Base-by-base conservation (phyloP, 139 green algal species). In the Tetradesmus obliquus region DNA sequence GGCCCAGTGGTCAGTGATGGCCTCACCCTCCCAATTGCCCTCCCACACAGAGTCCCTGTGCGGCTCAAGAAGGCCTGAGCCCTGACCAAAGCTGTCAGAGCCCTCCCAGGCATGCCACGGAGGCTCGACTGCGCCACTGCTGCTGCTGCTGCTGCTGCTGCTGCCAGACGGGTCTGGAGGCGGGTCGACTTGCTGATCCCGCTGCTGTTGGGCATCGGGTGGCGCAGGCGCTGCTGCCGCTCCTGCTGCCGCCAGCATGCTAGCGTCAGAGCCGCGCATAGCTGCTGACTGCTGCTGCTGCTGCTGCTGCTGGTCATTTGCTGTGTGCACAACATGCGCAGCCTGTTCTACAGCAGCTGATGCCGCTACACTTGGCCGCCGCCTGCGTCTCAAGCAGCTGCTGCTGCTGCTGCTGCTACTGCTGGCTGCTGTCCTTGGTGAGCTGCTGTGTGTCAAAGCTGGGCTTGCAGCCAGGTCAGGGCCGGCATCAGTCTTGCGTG, bases 391-490 rank as follows among this genome's bases (percentile, higher is more conserved):
- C 10, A 3, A 55, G 79, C n/a, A 1, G 32, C 76, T 83, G 76
- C 76, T 83, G 32, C 76, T 83, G 13, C 13, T 84, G 79, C 79
- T 84, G 79, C 12, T 84, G 79, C 79, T 84, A 17, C 45, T 84
- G 3, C n/a, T 4, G 22, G 79, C 79, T 3, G 1, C 79, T 57
- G 79, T 12, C 13, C 0, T 4, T 84, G 45, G 79, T 84, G 79
- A 58, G 8, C 24, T 55, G 2, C 2, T 13, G 7, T 7, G 79
- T 1, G 10, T 4, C 79, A 84, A 4, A 0, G 2, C 2, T 0
- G n/a, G 12, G 1, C n/a, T 3, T 55, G 12, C 79, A 84, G 32
- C 45, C 4, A 20, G 10, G 54, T 45, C 12, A 55, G 2, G 32
- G 32, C 32, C 32, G 32, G n/a, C n/a, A n/a, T 45, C 32, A 45